Percentiles rank a stretch among this genome's conserved stretches.
Conservation (phyloP, 31 red algal genomes). For the Odonthalia washingtoniensis region DNA sequence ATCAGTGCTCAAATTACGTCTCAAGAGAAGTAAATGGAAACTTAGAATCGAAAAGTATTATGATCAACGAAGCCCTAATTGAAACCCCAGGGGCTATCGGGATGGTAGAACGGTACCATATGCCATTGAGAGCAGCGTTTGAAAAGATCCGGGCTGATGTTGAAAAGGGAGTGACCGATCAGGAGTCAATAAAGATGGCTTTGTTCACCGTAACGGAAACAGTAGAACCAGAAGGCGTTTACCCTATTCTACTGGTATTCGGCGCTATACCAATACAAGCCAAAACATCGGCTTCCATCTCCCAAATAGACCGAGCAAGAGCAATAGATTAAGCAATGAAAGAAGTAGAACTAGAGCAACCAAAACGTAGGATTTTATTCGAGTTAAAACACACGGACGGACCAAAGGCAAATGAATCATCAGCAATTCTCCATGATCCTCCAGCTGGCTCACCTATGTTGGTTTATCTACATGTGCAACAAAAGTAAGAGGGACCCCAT, state of each 20-base stretch:
- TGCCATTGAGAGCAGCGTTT: too few species aligned
- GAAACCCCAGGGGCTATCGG: slow-evolving; percentile 13
- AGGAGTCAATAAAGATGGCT: slow-evolving; percentile 1
- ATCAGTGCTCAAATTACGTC: slow-evolving; percentile 18
- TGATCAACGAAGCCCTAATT: background rate
- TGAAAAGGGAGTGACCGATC: too few species aligned
- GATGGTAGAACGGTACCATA: too few species aligned
- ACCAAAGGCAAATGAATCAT: background rate
- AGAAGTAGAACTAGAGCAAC: background rate
- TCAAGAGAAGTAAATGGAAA: slow-evolving; percentile 2
- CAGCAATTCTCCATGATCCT: background rate
- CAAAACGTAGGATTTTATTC: background rate
- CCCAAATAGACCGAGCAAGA: slow-evolving; percentile 17
- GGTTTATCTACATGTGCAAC: background rate
- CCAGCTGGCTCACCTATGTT: background rate
- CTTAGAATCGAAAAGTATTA: background rate
- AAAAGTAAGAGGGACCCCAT: background rate
- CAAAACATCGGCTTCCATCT: background rate
- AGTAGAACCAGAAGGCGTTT: slow-evolving; percentile 30
- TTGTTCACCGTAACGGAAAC: slow-evolving; percentile 33
- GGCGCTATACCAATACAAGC: slow-evolving; percentile 32
- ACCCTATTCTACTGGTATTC: slow-evolving; percentile 36
- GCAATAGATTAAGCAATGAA: slow-evolving; percentile 4
- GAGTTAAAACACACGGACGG: background rate
- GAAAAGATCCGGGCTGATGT: too few species aligned